phyloP scores from a whole-genome alignment of 352 stramenopile genomes.

The Poterioochromonas sp. region DNA sequence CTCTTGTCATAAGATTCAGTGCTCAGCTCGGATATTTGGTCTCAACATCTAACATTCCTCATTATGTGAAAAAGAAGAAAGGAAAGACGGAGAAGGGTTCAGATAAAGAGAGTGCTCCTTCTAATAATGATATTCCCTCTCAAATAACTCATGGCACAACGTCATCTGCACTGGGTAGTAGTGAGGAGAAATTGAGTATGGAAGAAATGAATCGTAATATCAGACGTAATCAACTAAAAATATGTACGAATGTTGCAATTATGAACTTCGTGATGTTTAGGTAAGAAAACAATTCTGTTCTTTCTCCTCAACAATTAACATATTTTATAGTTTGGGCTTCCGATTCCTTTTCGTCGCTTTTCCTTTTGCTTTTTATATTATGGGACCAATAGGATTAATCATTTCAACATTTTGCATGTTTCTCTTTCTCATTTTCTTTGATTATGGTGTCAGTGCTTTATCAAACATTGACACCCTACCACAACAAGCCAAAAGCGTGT shows the following conservation, averaged over 20 bases:
- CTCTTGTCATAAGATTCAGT: neutral
- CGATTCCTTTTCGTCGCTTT: conserved; percentile 4
- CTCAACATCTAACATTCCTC: neutral
- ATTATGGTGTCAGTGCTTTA: too few relatives aligned
- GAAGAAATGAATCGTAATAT: too few relatives aligned
- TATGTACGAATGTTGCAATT: neutral
- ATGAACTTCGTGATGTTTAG: neutral
- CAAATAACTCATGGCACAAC: too few relatives aligned
- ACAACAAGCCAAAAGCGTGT: too few relatives aligned
- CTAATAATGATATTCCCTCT: neutral
- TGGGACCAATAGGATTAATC: conserved; percentile 8
- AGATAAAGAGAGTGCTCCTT: too few relatives aligned
- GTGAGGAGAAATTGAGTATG: too few relatives aligned
- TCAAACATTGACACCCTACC: too few relatives aligned
- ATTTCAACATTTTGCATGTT: neutral
- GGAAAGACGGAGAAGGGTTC: too few relatives aligned
- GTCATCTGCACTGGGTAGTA: too few relatives aligned
- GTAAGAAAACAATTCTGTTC: neutral
- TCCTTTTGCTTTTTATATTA: neutral
- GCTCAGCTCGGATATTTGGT: neutral
- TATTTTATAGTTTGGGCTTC: neutral
- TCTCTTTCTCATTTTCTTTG: neutral
- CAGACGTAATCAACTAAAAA: too few relatives aligned
- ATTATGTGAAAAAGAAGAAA: too few relatives aligned
- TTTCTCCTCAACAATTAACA: neutral